phyloP scores from a whole-genome alignment of 108 stramenopile species.

The Epithemia pelagica region DNA sequence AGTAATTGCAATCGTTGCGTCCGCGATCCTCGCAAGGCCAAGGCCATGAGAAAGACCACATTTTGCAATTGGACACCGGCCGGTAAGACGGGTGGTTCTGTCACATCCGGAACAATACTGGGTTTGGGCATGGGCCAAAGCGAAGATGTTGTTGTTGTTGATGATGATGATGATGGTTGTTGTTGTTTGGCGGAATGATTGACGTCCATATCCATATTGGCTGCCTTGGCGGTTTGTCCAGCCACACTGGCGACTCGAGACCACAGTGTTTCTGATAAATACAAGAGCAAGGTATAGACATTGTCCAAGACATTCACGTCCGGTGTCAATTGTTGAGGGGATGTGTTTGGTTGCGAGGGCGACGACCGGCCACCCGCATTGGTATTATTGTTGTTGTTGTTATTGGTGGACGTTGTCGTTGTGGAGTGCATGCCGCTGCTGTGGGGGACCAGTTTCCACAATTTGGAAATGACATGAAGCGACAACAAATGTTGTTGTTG shows the following conservation, averaged over 20 bases:
- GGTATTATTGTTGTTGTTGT: constrained; percentile 3
- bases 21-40: constrained; percentile 63
- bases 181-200: constrained; percentile 25
- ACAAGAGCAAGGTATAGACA: constrained; percentile 31
- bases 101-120: constrained; percentile 19
- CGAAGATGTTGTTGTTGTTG: not conserved
- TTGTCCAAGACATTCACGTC: constrained; percentile 10
- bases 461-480: constrained; percentile 15
- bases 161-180: not conserved
- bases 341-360: not conserved
- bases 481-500: constrained; percentile 29
- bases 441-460: constrained; percentile 14
- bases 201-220: constrained; percentile 58
- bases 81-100: constrained; percentile 29
- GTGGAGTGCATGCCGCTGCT: not conserved
- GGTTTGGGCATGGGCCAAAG: constrained; percentile 7
- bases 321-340: not conserved
- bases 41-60: constrained; percentile 42
- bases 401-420: not conserved
- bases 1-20: constrained; percentile 60
- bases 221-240: constrained; percentile 34
- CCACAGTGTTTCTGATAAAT: constrained; percentile 55
- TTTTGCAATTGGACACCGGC: constrained; percentile 46
- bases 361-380: not conserved
- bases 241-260: constrained; percentile 57